Conservation (phyloP, 2,329 filamentous ascomycete genomes). For the Neonectria sp. region DNA sequence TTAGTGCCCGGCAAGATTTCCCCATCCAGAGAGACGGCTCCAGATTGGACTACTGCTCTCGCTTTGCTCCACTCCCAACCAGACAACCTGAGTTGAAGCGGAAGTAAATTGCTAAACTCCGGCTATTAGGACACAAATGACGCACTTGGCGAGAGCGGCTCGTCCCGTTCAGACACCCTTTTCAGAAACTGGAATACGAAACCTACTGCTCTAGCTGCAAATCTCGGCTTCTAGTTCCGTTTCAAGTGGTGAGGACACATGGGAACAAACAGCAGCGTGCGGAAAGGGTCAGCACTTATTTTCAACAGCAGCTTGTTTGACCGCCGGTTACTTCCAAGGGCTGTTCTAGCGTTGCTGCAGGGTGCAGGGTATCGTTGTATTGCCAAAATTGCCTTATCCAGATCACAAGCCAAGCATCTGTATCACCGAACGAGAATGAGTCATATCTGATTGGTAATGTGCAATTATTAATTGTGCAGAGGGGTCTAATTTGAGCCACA, state of each 20-base stretch:
- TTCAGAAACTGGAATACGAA: not conserved
- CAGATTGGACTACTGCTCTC: not conserved
- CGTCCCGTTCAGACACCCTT: not conserved
- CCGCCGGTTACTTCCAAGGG: not conserved
- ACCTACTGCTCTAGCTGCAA: not conserved
- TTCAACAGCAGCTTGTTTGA: not conserved
- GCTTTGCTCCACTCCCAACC: not conserved
- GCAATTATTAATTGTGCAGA: not conserved
- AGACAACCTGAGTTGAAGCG: not conserved
- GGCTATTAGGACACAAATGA: not conserved
- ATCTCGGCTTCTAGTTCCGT: not conserved
- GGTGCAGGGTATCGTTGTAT: not conserved
- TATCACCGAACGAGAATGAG: not conserved
- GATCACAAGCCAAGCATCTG: not conserved
- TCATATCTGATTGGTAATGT: not conserved
- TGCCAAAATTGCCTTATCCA: not conserved
- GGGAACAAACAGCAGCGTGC: not conserved
- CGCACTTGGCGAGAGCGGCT: not conserved
- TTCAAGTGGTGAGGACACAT: not conserved
- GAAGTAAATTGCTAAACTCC: not conserved
- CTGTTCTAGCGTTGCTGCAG: not conserved
- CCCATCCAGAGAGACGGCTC: not conserved
- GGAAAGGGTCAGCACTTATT: not conserved
- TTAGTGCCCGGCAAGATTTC: not conserved
- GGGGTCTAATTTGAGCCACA: not conserved